Percentiles rank a stretch among this genome's conserved stretches.
Evolutionary conservation across 78 protist genomes (phyloP).

Genomic region (Ministeria vibrans): DNA sequence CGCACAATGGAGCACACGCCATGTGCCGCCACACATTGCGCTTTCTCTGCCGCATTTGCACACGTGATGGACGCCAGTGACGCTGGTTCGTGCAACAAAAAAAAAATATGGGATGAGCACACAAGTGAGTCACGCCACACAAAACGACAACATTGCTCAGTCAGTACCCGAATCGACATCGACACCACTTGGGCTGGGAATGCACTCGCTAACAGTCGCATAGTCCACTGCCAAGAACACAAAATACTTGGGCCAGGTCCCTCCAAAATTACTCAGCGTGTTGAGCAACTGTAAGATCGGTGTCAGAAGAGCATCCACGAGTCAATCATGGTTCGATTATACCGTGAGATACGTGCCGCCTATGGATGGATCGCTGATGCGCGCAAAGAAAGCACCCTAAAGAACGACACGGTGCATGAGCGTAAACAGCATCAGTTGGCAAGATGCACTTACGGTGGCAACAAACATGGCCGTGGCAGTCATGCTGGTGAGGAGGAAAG

Average conservation of each 20-base stretch:
- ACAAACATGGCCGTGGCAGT: constrained; percentile 21
- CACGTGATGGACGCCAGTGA: too few relatives aligned
- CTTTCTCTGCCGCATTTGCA: too few relatives aligned
- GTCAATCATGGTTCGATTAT: neutral
- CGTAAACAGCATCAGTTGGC: neutral
- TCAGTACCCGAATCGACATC: too few relatives aligned
- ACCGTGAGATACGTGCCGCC: constrained; percentile 54
- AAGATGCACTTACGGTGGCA: constrained; percentile 11
- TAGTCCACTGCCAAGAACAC: neutral
- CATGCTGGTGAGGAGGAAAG: neutral
- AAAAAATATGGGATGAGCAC: too few relatives aligned
- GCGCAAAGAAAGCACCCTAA: constrained; percentile 33
- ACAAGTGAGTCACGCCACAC: too few relatives aligned
- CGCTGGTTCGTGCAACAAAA: too few relatives aligned
- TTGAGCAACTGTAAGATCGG: constrained; percentile 23
- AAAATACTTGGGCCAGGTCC: constrained; percentile 39
- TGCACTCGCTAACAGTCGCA: too few relatives aligned
- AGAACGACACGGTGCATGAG: neutral
- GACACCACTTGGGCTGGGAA: too few relatives aligned
- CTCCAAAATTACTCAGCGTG: constrained; percentile 44
- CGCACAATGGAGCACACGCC: too few relatives aligned
- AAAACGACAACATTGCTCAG: too few relatives aligned
- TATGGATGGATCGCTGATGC: constrained; percentile 26
- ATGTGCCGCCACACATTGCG: too few relatives aligned
- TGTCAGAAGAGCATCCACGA: neutral